Conservation (phyloP, 2,329 filamentous ascomycete species). For the Dryadomyces quercus-mongolicae region DNA sequence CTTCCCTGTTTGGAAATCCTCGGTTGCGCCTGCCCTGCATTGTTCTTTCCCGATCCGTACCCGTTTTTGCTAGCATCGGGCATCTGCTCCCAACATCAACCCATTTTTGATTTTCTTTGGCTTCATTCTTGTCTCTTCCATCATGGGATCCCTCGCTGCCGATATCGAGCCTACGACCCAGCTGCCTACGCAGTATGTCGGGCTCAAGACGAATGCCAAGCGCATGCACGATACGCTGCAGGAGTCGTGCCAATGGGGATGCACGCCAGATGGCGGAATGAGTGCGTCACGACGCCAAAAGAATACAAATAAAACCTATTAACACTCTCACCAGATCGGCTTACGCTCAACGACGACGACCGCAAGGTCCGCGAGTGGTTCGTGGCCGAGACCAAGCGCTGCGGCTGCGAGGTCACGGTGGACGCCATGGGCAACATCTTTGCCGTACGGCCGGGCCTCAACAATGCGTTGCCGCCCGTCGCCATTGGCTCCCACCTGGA, state of each 20-base stretch:
- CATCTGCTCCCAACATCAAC: neutral
- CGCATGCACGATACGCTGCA: constrained; percentile 10
- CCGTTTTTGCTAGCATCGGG: neutral
- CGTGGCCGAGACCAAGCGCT: constrained; percentile 43
- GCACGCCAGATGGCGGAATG: constrained; percentile 11
- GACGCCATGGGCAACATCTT: constrained; percentile 78
- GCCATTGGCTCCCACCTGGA: constrained; percentile 61
- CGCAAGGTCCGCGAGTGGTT: constrained; percentile 68
- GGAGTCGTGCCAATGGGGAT: constrained; percentile 10
- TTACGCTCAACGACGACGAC: constrained; percentile 62
- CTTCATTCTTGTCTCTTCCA: neutral
- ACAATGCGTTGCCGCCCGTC: constrained; percentile 45
- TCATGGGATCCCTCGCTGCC: neutral
- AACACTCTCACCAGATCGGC: constrained; percentile 26
- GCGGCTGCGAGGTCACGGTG: constrained; percentile 56
- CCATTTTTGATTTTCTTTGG: neutral
- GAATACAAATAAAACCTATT: too few species aligned
- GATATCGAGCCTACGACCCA: neutral
- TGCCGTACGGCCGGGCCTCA: constrained; percentile 57
- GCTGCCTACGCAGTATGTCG: constrained; percentile 4
- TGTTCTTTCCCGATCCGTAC: neutral
- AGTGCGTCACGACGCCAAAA: neutral
- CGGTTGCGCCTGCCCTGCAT: neutral
- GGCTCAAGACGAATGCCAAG: constrained; percentile 6
- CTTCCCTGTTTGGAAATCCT: neutral